Percentiles rank a stretch among this genome's conserved stretches.
Conservation (phyloP, 164 flowering plant genomes). For the Houttuynia cordata region DNA sequence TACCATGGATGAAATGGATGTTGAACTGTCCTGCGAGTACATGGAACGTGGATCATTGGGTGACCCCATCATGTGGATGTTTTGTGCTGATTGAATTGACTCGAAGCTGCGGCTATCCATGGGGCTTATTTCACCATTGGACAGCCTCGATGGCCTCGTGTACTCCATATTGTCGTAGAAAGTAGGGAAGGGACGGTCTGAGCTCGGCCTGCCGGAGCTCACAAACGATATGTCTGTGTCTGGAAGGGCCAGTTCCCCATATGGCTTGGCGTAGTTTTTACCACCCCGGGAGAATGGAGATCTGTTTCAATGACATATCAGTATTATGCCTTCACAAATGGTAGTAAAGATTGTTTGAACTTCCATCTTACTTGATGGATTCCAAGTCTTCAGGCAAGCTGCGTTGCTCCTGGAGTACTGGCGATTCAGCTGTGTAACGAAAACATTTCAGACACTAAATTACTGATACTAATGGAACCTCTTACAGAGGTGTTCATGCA, state of each 20-base stretch:
- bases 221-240: constrained; percentile 56
- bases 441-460: not conserved
- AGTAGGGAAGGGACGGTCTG: constrained; percentile 21
- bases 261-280: constrained; percentile 10
- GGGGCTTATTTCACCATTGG: constrained; percentile 5
- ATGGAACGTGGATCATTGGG: constrained; percentile 9
- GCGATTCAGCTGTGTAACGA: not conserved
- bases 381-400: not conserved
- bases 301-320: constrained; percentile 15
- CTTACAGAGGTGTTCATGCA: too few species aligned
- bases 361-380: constrained; percentile 1
- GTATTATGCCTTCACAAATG: not conserved
- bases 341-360: not conserved
- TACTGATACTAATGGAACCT: too few species aligned
- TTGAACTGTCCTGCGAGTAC: constrained; percentile 13
- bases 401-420: not conserved
- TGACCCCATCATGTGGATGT: constrained; percentile 11
- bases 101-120: constrained; percentile 30
- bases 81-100: constrained; percentile 17
- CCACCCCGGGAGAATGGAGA: constrained; percentile 23
- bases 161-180: constrained; percentile 25
- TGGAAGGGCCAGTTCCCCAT: constrained; percentile 22
- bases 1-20: constrained; percentile 17
- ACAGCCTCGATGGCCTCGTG: constrained; percentile 23
- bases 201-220: constrained; percentile 59